These are phyloP conservation scores for Oxyria digyna DNA, from an alignment of 148 eudicot genomes.

Conservation along the genomic window DNA sequence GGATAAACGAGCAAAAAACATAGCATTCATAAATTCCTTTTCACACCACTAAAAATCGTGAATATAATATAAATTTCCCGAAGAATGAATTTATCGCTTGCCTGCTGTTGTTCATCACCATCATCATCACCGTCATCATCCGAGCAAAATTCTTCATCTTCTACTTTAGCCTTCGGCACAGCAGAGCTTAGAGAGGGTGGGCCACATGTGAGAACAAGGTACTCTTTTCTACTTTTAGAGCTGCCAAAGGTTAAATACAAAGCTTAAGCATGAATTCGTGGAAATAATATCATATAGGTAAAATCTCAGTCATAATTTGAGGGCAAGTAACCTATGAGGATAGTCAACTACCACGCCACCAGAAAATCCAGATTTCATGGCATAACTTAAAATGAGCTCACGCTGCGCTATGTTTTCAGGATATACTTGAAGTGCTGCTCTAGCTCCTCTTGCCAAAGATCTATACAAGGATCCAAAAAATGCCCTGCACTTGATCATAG, in stretches of 20 bases:
- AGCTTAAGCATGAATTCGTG: background rate
- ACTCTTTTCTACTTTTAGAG: constrained; percentile 74
- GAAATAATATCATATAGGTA: background rate
- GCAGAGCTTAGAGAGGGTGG: constrained; percentile 62
- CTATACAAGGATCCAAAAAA: constrained; percentile 85
- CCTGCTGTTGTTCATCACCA: background rate
- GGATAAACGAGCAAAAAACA: background rate
- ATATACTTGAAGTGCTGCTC: constrained; percentile 80
- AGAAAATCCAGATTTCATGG: constrained; percentile 96
- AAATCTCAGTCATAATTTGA: background rate
- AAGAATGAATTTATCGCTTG: background rate
- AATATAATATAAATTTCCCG: background rate
- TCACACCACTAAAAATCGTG: background rate
- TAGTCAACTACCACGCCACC: constrained; percentile 94
- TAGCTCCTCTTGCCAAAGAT: constrained; percentile 80
- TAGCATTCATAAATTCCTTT: background rate
- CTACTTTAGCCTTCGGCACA: constrained; percentile 48
- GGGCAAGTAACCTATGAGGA: constrained; percentile 70
- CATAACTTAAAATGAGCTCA: constrained; percentile 56
- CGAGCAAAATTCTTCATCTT: constrained; percentile 32
- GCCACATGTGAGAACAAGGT: constrained; percentile 91
- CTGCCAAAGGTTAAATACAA: constrained; percentile 29
- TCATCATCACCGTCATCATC: constrained; percentile 19
- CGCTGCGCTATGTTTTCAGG: constrained; percentile 89
- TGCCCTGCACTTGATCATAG: constrained; percentile 41